Evolutionary conservation across 257 asterid species (phyloP).

Genomic region (Salvia miltiorrhiza): DNA sequence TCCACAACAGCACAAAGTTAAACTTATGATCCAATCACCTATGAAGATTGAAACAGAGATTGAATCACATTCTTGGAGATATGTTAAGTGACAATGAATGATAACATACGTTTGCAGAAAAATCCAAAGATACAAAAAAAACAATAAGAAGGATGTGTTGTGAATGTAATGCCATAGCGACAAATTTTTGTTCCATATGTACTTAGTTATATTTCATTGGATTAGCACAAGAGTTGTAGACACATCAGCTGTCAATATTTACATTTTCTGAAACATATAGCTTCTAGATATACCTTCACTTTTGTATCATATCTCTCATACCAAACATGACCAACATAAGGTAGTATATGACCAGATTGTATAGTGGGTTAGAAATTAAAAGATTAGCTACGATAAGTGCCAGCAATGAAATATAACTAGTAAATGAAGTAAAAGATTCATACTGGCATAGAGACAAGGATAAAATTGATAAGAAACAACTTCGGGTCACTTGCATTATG

Average conservation of each 20-base stretch:
- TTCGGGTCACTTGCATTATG: neutral
- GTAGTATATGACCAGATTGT: neutral
- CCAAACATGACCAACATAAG: neutral
- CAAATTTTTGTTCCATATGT: neutral
- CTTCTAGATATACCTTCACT: neutral
- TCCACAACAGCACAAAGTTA: conserved; percentile 17
- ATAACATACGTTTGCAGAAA: neutral
- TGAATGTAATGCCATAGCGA: neutral
- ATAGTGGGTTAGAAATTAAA: neutral
- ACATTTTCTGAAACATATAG: neutral
- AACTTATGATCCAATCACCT: neutral
- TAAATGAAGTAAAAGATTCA: neutral
- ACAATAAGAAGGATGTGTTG: neutral
- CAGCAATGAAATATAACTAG: neutral
- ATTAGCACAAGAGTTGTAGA: neutral
- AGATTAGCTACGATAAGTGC: neutral
- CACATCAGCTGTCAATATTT: neutral
- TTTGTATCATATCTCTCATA: neutral
- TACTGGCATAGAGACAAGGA: neutral
- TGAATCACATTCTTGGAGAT: neutral
- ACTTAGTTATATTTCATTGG: neutral
- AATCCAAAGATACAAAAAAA: too few relatives aligned
- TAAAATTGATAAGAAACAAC: neutral
- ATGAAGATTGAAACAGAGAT: conserved; percentile 1
- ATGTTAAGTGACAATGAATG: neutral